phyloP scores from a whole-genome alignment of 2,329 filamentous ascomycete species.

The Apiospora aurea region DNA sequence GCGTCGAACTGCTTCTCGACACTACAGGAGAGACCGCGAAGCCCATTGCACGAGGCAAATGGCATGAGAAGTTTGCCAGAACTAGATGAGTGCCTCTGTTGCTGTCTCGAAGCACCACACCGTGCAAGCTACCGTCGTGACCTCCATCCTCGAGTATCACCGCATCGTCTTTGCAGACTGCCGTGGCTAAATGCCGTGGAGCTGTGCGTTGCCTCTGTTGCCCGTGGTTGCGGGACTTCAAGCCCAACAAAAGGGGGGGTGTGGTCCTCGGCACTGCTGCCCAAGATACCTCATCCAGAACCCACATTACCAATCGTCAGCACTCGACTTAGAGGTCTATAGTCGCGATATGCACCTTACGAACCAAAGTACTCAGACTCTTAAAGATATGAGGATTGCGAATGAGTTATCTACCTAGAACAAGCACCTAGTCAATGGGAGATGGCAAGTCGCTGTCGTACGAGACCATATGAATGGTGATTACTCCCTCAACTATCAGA shows the following conservation, averaged over 20 bases:
- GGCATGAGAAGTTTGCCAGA: conserved; percentile 66
- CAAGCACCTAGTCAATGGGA: not conserved
- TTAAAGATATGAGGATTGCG: not conserved
- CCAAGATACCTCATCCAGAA: not conserved
- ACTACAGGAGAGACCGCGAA: conserved; percentile 39
- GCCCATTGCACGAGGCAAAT: conserved; percentile 55
- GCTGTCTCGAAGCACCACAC: not conserved
- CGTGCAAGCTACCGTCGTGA: not conserved
- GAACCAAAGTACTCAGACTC: not conserved
- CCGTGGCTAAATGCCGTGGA: not conserved
- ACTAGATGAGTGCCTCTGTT: conserved; percentile 44
- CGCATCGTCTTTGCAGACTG: no score
- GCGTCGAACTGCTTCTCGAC: conserved; percentile 63
- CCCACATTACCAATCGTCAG: not conserved
- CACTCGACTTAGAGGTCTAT: not conserved
- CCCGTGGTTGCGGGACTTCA: not conserved
- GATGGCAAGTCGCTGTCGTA: not conserved
- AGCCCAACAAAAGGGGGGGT: not conserved
- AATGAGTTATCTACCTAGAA: not conserved
- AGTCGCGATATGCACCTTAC: not conserved
- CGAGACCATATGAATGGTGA: not conserved
- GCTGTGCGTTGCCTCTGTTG: not conserved
- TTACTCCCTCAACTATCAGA: not conserved
- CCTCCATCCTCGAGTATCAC: not conserved
- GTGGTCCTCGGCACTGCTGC: not conserved